phyloP scores from a whole-genome alignment of 306 rosid genomes.

The Begonia loranthoides region DNA sequence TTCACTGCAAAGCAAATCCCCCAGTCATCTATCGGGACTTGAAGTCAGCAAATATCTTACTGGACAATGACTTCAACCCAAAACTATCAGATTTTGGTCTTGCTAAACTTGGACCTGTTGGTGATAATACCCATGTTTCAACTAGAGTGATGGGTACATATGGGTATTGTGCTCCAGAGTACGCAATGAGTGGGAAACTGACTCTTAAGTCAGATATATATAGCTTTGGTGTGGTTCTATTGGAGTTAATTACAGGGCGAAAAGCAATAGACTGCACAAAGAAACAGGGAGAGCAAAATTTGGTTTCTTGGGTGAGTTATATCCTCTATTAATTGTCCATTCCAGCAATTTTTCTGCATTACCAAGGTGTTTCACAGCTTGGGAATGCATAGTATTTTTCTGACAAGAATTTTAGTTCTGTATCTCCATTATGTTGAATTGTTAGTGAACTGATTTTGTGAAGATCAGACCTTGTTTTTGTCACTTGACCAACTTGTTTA shows the following conservation, averaged over 20 bases:
- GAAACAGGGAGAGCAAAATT: constrained; percentile 78
- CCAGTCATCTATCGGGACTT: constrained; percentile 94
- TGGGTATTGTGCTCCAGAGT: constrained; percentile 72
- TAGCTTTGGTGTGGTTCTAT: constrained; percentile 89
- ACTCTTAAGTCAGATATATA: constrained; percentile 95
- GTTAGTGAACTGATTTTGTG: too few relatives aligned
- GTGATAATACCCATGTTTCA: too few relatives aligned
- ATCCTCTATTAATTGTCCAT: too few relatives aligned
- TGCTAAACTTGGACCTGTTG: too few relatives aligned
- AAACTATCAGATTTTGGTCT: constrained; percentile 60
- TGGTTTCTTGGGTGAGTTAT: constrained; percentile 65
- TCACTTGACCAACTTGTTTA: too few relatives aligned
- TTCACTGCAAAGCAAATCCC: constrained; percentile 67
- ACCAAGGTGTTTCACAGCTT: too few relatives aligned
- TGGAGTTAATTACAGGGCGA: constrained; percentile 90
- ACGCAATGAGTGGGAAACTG: constrained; percentile 85
- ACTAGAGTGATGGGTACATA: too few relatives aligned
- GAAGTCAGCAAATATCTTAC: constrained; percentile 82
- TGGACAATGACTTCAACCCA: constrained; percentile 67
- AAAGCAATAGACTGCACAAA: constrained; percentile 52
- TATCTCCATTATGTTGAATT: too few relatives aligned
- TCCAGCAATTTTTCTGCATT: too few relatives aligned
- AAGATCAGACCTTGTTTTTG: too few relatives aligned
- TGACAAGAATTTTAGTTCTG: too few relatives aligned
- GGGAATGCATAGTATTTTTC: too few relatives aligned